These are phyloP conservation scores for Strobilomyces dryophilus DNA, from an alignment of 768 basidiomycete genomes.

Conservation along the genomic window DNA sequence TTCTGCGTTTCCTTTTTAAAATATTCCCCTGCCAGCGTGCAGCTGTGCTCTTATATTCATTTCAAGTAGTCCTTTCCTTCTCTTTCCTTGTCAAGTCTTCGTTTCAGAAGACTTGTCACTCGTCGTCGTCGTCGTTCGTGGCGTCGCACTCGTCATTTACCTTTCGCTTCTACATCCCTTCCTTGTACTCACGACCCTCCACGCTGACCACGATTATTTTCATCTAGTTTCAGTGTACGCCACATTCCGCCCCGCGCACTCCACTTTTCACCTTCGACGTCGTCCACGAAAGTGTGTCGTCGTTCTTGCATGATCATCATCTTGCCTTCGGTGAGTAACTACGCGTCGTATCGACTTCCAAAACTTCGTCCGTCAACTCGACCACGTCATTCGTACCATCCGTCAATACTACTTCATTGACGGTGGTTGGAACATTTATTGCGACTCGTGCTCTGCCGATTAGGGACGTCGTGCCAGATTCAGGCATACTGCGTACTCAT, in stretches of 20 bases:
- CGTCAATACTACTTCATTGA: conserved; percentile 7
- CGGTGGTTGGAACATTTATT: not conserved
- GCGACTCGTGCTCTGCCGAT: not conserved
- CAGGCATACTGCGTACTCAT: conserved; percentile 4
- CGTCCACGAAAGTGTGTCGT: conserved; percentile 38
- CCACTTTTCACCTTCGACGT: conserved; percentile 25
- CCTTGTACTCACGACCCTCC: conserved; percentile 30
- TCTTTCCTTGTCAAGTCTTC: conserved; percentile 26
- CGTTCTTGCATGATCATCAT: conserved; percentile 40
- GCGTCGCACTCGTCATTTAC: conserved; percentile 14
- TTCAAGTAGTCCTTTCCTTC: conserved; percentile 17
- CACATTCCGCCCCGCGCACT: conserved; percentile 34
- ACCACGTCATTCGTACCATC: conserved; percentile 5
- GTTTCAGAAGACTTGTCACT: conserved; percentile 20
- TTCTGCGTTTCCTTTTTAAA: conserved; percentile 10
- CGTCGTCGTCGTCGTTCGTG: conserved; percentile 20
- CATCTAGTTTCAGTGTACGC: conserved; percentile 24
- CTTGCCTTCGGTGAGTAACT: conserved; percentile 35
- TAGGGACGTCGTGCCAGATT: not conserved
- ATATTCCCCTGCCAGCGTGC: conserved; percentile 6
- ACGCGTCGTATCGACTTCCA: not conserved
- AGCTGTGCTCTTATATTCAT: conserved; percentile 34
- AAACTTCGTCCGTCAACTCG: not conserved
- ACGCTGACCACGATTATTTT: conserved; percentile 39
- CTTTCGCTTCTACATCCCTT: conserved; percentile 22